Percentiles rank a stretch among this genome's conserved stretches.
These are phyloP conservation scores for Magnusiomyces magnusii DNA, from an alignment of 1,139 yeast genomes.

Conservation along the genomic window DNA sequence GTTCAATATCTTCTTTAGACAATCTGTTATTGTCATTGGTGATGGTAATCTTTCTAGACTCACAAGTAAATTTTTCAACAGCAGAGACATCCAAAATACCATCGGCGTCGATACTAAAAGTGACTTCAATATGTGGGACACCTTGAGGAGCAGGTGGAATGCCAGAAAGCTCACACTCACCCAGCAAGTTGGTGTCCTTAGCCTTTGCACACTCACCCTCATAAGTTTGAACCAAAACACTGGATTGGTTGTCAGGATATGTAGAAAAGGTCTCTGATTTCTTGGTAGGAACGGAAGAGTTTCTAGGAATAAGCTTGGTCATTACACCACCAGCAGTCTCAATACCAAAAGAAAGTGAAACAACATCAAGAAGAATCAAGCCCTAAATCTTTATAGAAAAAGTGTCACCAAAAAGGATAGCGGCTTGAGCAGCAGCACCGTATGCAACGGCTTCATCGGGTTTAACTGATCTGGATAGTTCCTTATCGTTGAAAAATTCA, in stretches of 20 bases:
- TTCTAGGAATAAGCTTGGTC: constrained; percentile 86
- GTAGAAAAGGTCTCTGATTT: constrained; percentile 88
- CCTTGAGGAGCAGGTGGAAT: constrained; percentile 97
- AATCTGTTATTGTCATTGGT: constrained; percentile 96
- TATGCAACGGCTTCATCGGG: constrained; percentile 70
- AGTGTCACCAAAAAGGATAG: constrained; percentile 85
- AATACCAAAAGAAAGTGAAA: constrained; percentile 84
- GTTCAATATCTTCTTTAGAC: constrained; percentile 87
- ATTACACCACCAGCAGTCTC: constrained; percentile 96
- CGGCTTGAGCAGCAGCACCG: constrained; percentile 94
- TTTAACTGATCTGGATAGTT: constrained; percentile 17
- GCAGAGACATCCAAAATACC: constrained; percentile 93
- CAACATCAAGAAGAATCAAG: constrained; percentile 73
- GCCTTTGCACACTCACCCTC: constrained; percentile 95
- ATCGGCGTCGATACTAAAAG: constrained; percentile 87
- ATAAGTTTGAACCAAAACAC: constrained; percentile 85
- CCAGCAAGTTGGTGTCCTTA: constrained; percentile 88
- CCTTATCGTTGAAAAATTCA: constrained; percentile 96
- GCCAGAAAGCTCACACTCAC: constrained; percentile 88
- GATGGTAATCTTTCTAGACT: constrained; percentile 71
- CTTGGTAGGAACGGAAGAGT: constrained; percentile 89
- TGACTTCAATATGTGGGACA: constrained; percentile 91
- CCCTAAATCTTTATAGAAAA: constrained; percentile 68
- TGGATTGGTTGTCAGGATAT: constrained; percentile 90
- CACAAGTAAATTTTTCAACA: constrained; percentile 84